phyloP scores from a whole-genome alignment of 768 basidiomycete species.

The Termitomyces sp. region DNA sequence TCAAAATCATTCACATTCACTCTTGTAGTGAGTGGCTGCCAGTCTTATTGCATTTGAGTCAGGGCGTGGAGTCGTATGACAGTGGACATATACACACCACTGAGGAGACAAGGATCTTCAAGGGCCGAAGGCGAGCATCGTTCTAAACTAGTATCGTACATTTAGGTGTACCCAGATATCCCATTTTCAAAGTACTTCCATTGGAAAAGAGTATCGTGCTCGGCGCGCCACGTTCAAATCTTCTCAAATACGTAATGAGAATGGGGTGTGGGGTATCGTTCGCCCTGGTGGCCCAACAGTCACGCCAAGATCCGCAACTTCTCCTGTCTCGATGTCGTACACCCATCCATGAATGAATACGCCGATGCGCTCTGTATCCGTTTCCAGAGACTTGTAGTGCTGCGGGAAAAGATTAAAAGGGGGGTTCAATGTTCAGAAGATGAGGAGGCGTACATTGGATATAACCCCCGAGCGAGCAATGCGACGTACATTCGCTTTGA shows the following conservation, averaged over 20 bases:
- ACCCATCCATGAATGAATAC: slow-evolving; percentile 24
- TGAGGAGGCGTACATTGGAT: slow-evolving; percentile 10
- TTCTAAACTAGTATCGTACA: too few relatives aligned
- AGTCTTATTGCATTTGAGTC: not conserved
- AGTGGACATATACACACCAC: too few relatives aligned
- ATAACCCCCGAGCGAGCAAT: slow-evolving; percentile 17
- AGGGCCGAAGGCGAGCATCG: too few relatives aligned
- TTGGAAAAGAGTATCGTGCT: not conserved
- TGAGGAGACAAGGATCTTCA: not conserved
- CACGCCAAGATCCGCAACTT: slow-evolving; percentile 19
- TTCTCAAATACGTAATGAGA: slow-evolving; percentile 8
- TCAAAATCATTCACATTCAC: not conserved
- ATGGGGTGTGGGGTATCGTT: slow-evolving; percentile 14
- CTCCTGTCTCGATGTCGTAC: slow-evolving; percentile 21
- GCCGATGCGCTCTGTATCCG: not conserved
- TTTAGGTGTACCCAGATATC: too few relatives aligned
- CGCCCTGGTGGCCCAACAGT: slow-evolving; percentile 18
- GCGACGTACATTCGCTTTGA: slow-evolving; percentile 24
- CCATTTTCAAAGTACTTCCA: not conserved
- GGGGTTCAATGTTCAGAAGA: not conserved
- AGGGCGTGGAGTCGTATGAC: not conserved
- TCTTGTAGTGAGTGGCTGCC: not conserved
- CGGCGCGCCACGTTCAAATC: not conserved
- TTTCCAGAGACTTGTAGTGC: slow-evolving; percentile 9
- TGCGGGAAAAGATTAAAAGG: not conserved